Base-by-base conservation (phyloP, 768 basidiomycete genomes). In the Mycena galopus region DNA sequence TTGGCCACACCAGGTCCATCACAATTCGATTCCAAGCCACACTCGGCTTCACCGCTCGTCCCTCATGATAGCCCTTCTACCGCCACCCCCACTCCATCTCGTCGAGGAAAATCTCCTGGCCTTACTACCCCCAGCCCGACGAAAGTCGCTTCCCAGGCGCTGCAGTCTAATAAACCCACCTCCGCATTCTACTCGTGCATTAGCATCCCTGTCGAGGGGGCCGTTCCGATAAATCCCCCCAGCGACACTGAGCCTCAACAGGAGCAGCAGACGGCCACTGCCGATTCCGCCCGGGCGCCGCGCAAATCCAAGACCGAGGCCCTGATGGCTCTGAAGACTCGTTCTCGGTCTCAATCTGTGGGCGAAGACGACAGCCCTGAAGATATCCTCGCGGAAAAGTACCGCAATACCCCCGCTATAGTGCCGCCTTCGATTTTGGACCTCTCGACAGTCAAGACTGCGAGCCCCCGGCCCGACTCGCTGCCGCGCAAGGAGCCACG, bases 281-380 rank as follows among this genome's bases (percentile, higher is more conserved):
- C 33, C 69, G 88, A 90, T 76, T 82, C 87, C 47, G 89, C 87
- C 82, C 89, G 94, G 69, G 93, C 94, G 42, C 94, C 94, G 63
- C 92, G 95, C 81, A 95, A 95, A 87, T 95, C 94, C 76, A 96
- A 96, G 88, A 94, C 92, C 47, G 93, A 96, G 77, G 94, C 94
- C 67, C 85, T 96, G 35, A 93, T 89, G 32, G 95, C 94, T 27
- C 84, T 96, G 65, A 92, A 92, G 81, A 89, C 86, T 77, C 92
- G 92, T 69, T 88, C 89, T 44, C 84, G 88, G 81, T 88, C 90
- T 30, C 84, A 88, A 67, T 88, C 89, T 47, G 80, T 85, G 71
- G 85, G 87, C 60, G 85, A 87, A 70, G 91, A 90, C 74, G 90
- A 91, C 71, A 87, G 88, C 75, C 77, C 80, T 58, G 79, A 82